Base-by-base conservation (phyloP, 768 basidiomycete species). In the Naganishia antarctica region DNA sequence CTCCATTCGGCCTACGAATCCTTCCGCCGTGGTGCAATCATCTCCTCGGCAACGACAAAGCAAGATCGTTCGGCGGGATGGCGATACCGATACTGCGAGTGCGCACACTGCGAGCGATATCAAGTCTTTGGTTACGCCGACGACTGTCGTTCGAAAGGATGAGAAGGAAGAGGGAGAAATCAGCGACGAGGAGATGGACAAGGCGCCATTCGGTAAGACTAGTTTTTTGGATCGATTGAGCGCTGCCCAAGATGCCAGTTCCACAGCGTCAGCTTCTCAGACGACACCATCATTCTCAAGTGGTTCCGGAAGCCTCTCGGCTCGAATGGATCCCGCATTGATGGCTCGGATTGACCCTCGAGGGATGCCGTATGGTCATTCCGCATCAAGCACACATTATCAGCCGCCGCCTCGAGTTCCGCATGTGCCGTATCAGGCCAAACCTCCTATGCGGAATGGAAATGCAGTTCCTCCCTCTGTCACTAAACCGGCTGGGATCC, bases 101-200 rank as follows among this genome's bases (percentile, higher is more conserved):
- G 53, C 53, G 15, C 4, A 34, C 21, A 7, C 3, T 13, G 5
- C 23, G 23, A 16, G 21, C 32, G 32, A n/a, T 34, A 26, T 37
- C 21, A 3, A 32, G 34, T 9, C 25, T 37, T n/a, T 29, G 34
- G 4, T 34, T 37, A 16, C 34, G 21, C 11, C 34, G 21, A 11
- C 16, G 23, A 3, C 53, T 40, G 23, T 40, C 32, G 37, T 31
- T 18, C n/a, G 21, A n/a, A n/a, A 32, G 12, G 50, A 57, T 4
- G 53, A 57, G 23, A 57, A 57, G 23, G 53, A 57, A 23, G 53
- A 57, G 26, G 53, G 53, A 5, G 53, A 57, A 41, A 57, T 57
- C 37, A 57, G 53, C n/a, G 53, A 57, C 12, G 53, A 57, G 23
- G 53, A 57, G 53, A 51, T 51, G 50, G 28, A 21, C 50, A 16